Evolutionary conservation across 257 asterid species (phyloP), one percentile per base, ranked within the genome.

Genomic region (Solanum commersonii): DNA sequence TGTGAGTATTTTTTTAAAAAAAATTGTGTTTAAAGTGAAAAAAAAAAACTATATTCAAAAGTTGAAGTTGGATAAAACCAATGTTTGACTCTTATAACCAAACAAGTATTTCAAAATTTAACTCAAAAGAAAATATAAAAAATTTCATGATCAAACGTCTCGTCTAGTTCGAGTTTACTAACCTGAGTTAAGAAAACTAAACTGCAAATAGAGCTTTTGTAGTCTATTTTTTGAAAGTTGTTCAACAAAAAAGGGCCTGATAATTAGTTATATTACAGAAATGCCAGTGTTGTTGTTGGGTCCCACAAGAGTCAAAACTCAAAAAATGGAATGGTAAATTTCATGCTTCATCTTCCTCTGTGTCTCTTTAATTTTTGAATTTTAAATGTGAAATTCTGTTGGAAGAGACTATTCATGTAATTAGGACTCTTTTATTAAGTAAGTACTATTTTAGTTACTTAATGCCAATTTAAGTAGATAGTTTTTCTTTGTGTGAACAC

Each of bases 381-480:
- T 81, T 81, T 46, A 81, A 46, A 81, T 81, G 38, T 46, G 20
- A 46, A 81, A 81, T 81, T 46, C 85, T 81, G 85, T 81, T 81
- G 6, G 29, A 81, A 37, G 25, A 79, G 46, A 42, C 25, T 42
- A 79, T 79, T 79, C 84, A 4, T 15, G 84, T 16, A 44, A 79
- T 10, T 25, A 44, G 68, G 70, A 46, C 68, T 81, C 85, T 25
- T 8, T 38, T n/a, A 23, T 12, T 27, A 14, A 70, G 35, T 25
- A 25, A 11, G 34, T 67, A 65, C 72, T 27, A n/a, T 13, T 42
- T 79, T 79, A 27, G 31, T 12, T 79, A 78, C 13, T 78, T 25
- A 15, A 77, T 76, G 83, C 2, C 18, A 22, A 37, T 74, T 37
- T 76, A 76, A 23, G 33, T 23, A 76, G 4, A 20, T 71, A 63